Percentiles rank a stretch among this genome's conserved stretches.
Evolutionary conservation across 768 basidiomycete species (phyloP).

Genomic region (Mycena vitilis): DNA sequence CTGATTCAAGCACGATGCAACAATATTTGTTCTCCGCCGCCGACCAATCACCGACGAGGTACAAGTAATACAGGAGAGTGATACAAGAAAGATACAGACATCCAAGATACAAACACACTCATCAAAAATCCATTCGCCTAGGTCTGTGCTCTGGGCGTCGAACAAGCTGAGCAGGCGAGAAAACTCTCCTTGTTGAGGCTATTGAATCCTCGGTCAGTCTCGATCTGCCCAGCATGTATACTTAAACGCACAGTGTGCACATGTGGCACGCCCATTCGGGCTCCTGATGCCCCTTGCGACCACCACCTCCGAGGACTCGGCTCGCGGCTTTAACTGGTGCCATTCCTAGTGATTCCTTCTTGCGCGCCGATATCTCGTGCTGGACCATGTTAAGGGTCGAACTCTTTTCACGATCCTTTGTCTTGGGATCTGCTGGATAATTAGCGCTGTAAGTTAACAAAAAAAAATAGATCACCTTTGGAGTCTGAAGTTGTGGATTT

Average conservation of each 20-base stretch:
- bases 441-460: neutral
- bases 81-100: neutral
- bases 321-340: constrained; percentile 45
- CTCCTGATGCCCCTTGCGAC: neutral
- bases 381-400: constrained; percentile 46
- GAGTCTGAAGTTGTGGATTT: neutral
- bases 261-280: constrained; percentile 64
- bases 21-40: neutral
- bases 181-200: constrained; percentile 66
- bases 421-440: constrained; percentile 1
- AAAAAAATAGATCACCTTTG: neutral
- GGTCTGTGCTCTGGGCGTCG: constrained; percentile 44
- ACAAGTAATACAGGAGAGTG: neutral
- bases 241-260: constrained; percentile 70
- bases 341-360: constrained; percentile 59
- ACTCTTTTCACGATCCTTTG: constrained; percentile 1
- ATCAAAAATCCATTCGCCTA: neutral
- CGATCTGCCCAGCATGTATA: constrained; percentile 5
- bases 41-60: constrained; percentile 1
- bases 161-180: constrained; percentile 73
- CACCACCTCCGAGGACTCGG: constrained; percentile 39
- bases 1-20: no score
- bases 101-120: neutral
- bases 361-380: constrained; percentile 57
- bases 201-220: constrained; percentile 20